phyloP scores from a whole-genome alignment of 495 filamentous ascomycete genomes.

The Xylaria acuta region DNA sequence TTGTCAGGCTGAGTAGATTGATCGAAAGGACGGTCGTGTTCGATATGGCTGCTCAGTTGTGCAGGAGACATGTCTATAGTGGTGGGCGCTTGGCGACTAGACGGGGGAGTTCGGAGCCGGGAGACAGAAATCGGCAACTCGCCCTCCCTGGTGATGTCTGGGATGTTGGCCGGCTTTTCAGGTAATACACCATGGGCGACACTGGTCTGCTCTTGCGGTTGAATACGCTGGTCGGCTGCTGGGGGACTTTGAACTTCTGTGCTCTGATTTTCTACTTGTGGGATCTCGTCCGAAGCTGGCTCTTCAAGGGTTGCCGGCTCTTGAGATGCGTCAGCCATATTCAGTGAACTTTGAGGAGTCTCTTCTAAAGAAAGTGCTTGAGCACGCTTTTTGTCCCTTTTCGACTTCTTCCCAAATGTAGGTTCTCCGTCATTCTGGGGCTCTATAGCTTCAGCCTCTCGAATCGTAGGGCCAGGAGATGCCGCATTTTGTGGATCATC shows the following conservation, averaged over 20 bases:
- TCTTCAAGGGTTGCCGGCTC: slow-evolving; percentile 42
- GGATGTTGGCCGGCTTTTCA: slow-evolving; percentile 24
- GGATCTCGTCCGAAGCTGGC: slow-evolving; percentile 40
- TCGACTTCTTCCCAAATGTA: slow-evolving; percentile 45
- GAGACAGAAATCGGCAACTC: slow-evolving; percentile 11
- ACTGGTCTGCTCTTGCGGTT: slow-evolving; percentile 30
- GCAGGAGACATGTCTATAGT: slow-evolving; percentile 40
- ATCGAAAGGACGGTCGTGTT: slow-evolving; percentile 50
- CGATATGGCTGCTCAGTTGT: slow-evolving; percentile 45
- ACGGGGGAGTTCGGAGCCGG: slow-evolving; percentile 33
- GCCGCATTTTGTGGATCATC: slow-evolving; percentile 37
- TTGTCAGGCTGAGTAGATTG: slow-evolving; percentile 43
- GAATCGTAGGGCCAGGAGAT: slow-evolving; percentile 36
- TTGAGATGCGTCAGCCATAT: slow-evolving; percentile 31
- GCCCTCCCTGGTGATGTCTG: not conserved
- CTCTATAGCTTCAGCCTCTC: slow-evolving; percentile 40
- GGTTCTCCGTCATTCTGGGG: slow-evolving; percentile 36
- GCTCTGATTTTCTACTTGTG: slow-evolving; percentile 35
- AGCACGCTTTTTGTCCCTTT: slow-evolving; percentile 50
- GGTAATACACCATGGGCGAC: not conserved
- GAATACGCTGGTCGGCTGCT: slow-evolving; percentile 28
- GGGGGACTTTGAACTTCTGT: slow-evolving; percentile 30
- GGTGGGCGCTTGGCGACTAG: slow-evolving; percentile 16
- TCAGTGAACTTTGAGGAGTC: not conserved
- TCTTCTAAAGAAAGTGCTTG: slow-evolving; percentile 29